Evolutionary conservation across 78 protist genomes (phyloP).

Genomic region (Dictyostelium brefeldianum): DNA sequence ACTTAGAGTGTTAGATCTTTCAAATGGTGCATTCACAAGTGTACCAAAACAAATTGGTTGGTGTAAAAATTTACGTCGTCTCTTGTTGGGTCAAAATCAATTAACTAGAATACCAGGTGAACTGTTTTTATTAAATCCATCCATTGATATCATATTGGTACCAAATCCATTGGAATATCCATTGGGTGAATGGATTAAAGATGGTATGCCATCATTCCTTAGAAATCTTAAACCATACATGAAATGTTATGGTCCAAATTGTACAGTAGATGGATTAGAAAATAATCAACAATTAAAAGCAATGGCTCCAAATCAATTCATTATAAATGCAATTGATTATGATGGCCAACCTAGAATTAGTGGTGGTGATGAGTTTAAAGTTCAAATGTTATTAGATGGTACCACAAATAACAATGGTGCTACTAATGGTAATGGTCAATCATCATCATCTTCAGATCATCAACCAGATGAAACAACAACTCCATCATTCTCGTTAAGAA

Average conservation of each 20-base stretch:
- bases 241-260: constrained; percentile 73
- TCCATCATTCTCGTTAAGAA: not conserved
- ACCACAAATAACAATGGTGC: not conserved
- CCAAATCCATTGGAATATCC: constrained; percentile 78
- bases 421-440: not conserved
- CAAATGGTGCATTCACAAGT: constrained; percentile 35
- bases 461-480: not conserved
- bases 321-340: constrained; percentile 32
- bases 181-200: constrained; percentile 73
- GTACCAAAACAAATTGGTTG: constrained; percentile 79
- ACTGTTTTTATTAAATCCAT: constrained; percentile 49
- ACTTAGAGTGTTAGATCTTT: constrained; percentile 23
- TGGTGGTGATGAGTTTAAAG: constrained; percentile 70
- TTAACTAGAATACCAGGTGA: constrained; percentile 70
- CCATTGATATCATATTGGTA: constrained; percentile 44
- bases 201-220: constrained; percentile 58
- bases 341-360: constrained; percentile 37
- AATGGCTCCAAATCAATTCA: constrained; percentile 73
- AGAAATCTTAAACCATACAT: constrained; percentile 67
- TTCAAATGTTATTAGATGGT: constrained; percentile 66
- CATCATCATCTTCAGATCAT: not conserved
- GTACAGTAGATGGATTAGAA: constrained; percentile 19
- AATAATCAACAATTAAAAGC: constrained; percentile 12
- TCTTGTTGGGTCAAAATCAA: constrained; percentile 49
- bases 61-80: constrained; percentile 26